Evolutionary conservation across 805 yeast genomes (phyloP), one percentile per base, ranked within the genome.

Genomic region (Pichia scutulata): DNA sequence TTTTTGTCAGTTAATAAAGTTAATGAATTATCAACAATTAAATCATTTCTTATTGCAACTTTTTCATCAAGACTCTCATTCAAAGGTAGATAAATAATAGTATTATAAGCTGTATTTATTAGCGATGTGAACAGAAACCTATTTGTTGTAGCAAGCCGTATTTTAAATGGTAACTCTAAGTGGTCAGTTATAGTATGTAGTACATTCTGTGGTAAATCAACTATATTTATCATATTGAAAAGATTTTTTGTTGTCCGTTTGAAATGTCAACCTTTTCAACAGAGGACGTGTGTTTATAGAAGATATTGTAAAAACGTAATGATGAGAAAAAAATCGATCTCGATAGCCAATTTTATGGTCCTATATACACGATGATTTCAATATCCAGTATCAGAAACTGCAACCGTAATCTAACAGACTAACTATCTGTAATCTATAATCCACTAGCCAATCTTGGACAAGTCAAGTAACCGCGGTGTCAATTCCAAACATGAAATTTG

Each of bases 191-290:
- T 45, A 4, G 16, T 10, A 7, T 36, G 44, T 7, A 53, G 44
- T 16, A 53, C 55, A 44, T 53, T 50, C 16, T 47, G 50, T 5
- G 55, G 55, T 10, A 53, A 25, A 19, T 46, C 50, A 10, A 43
- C 44, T 24, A 61, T 47, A 28, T 54, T 55, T 61, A 62, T 62
- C 24, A 47, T 51, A 33, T 19, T 39, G 39, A 21, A 33, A n/a
- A 33, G 19, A 33, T 13, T 28, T 13, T 13, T 13, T 16, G 33
- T 28, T 28, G 14, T 28, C 33, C 14, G 5, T 28, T 28, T 28
- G 5, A 28, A 28, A 28, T 28, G 33, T 13, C 33, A 13, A 12
- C n/a, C 16, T 28, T 28, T 28, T 28, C 33, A 28, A 28, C 33
- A 13, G 33, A 28, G 12, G n/a, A 28, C n/a, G 33, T 28, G 14